Evolutionary conservation across 345 rosid genomes (phyloP).

Genomic region (Brassica nigra): DNA sequence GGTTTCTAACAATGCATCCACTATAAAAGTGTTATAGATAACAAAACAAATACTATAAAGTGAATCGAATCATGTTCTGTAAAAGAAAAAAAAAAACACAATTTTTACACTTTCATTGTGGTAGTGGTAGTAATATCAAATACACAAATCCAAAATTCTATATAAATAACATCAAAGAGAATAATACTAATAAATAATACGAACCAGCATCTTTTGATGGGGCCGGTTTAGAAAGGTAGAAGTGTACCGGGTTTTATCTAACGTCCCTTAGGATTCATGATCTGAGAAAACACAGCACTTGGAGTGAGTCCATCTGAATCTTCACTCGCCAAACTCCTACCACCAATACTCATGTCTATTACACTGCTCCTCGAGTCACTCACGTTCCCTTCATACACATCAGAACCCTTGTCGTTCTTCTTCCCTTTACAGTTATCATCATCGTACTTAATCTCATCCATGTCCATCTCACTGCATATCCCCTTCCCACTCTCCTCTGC

Average conservation of each 20-base stretch:
- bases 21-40: slow-evolving; percentile 12
- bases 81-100: slow-evolving; percentile 14
- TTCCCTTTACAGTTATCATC: slow-evolving; percentile 57
- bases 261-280: slow-evolving; percentile 99
- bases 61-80: slow-evolving; percentile 21
- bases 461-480: slow-evolving; percentile 45
- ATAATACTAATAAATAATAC: slow-evolving; percentile 15
- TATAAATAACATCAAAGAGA: slow-evolving; percentile 27
- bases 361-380: slow-evolving; percentile 90
- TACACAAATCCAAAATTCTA: slow-evolving; percentile 36
- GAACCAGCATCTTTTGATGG: slow-evolving; percentile 25
- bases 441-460: slow-evolving; percentile 56
- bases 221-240: not conserved
- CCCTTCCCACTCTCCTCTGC: slow-evolving; percentile 85
- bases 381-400: slow-evolving; percentile 63
- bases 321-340: slow-evolving; percentile 90
- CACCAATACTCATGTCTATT: slow-evolving; percentile 91
- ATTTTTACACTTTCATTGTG: slow-evolving; percentile 35
- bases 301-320: slow-evolving; percentile 95
- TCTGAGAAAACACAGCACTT: slow-evolving; percentile 94
- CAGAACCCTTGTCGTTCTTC: slow-evolving; percentile 47
- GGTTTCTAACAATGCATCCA: not conserved
- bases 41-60: slow-evolving; percentile 25
- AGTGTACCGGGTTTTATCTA: slow-evolving; percentile 27
- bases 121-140: slow-evolving; percentile 5